Evolutionary conservation across 2,329 filamentous ascomycete species (phyloP).

Genomic region (Fusarium protoensiforme): DNA sequence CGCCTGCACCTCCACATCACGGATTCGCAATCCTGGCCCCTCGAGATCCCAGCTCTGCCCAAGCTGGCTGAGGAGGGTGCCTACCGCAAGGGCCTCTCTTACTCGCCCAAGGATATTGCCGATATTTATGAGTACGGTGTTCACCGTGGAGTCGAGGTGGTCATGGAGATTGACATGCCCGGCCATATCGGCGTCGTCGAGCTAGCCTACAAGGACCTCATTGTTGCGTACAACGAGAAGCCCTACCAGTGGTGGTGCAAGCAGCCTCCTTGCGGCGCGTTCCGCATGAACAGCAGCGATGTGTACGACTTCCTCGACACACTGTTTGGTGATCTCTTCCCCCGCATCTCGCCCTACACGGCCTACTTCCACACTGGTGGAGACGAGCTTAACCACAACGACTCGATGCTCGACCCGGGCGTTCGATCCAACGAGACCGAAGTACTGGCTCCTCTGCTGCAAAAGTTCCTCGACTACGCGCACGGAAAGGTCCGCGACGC

Average conservation of each 20-base stretch:
- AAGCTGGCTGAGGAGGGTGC: slow-evolving; percentile 78
- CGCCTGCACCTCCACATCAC: slow-evolving; percentile 83
- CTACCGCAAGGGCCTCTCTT: slow-evolving; percentile 74
- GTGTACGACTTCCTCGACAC: slow-evolving; percentile 79
- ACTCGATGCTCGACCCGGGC: slow-evolving; percentile 74
- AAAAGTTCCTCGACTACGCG: slow-evolving; percentile 78
- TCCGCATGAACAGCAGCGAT: slow-evolving; percentile 79
- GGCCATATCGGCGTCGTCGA: slow-evolving; percentile 68
- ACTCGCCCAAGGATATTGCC: slow-evolving; percentile 72
- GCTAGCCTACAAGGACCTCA: slow-evolving; percentile 61
- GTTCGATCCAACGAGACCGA: slow-evolving; percentile 73
- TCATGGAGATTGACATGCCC: slow-evolving; percentile 73
- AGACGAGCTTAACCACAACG: slow-evolving; percentile 84
- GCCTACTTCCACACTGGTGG: slow-evolving; percentile 88
- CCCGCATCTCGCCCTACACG: slow-evolving; percentile 75
- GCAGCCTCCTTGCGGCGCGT: slow-evolving; percentile 73
- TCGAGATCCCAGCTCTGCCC: slow-evolving; percentile 80
- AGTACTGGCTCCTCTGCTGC: slow-evolving; percentile 79
- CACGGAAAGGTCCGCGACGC: slow-evolving; percentile 72
- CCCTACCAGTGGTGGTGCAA: slow-evolving; percentile 70
- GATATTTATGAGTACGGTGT: slow-evolving; percentile 78
- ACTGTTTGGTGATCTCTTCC: slow-evolving; percentile 80
- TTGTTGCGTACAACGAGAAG: slow-evolving; percentile 65
- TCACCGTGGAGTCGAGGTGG: slow-evolving; percentile 66
- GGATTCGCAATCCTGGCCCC: slow-evolving; percentile 86